These are phyloP conservation scores for Acanthamoeba polyphaga DNA, from an alignment of 208 protist genomes.

Conservation along the genomic window DNA sequence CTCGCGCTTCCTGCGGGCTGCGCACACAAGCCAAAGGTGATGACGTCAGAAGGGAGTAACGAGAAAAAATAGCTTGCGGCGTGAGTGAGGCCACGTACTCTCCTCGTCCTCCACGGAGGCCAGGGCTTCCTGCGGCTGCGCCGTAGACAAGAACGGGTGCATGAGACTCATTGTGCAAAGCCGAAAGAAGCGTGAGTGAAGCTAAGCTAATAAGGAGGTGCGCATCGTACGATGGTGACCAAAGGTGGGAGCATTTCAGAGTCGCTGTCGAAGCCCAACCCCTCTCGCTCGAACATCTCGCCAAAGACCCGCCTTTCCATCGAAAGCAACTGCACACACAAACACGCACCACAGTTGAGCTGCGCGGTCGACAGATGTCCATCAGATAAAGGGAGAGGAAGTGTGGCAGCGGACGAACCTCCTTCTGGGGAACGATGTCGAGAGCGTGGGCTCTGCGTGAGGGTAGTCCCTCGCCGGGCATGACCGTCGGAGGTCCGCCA, in stretches of 20 bases:
- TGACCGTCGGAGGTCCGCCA: not conserved
- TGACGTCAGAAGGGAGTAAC: not conserved
- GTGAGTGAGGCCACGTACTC: not conserved
- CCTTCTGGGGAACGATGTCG: not conserved
- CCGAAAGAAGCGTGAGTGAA: not conserved
- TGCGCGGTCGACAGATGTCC: not conserved
- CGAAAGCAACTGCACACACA: not conserved
- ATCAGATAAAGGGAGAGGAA: not conserved
- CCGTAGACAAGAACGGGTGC: too few species aligned
- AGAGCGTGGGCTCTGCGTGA: not conserved
- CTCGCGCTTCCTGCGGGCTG: slow-evolving; percentile 6
- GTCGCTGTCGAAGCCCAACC: not conserved
- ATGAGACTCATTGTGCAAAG: too few species aligned
- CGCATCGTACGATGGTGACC: not conserved
- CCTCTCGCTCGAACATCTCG: slow-evolving; percentile 7
- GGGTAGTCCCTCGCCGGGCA: not conserved
- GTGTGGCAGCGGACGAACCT: not conserved
- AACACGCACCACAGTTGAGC: not conserved
- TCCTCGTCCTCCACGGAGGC: slow-evolving; percentile 16
- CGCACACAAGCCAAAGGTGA: too few species aligned
- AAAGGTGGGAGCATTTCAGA: not conserved
- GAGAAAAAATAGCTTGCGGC: not conserved
- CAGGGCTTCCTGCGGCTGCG: not conserved
- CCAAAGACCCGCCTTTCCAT: not conserved
- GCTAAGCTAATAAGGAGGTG: not conserved